These are phyloP conservation scores for Isoetes engelmannii DNA, from an alignment of 83 land plant species.

Conservation along the genomic window DNA sequence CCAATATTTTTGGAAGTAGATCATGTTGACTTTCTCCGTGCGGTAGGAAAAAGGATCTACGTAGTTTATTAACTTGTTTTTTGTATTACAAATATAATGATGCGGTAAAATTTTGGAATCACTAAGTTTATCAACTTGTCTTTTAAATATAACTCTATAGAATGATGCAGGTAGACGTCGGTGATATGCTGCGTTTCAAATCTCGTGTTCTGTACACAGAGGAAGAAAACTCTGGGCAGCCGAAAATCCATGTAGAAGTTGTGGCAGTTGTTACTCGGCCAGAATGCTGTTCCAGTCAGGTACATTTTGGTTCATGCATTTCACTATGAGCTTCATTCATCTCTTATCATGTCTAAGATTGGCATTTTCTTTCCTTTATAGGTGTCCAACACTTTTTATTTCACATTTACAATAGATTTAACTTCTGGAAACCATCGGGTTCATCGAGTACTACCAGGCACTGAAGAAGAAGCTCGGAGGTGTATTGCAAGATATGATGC, in stretches of 20 bases:
- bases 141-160: neutral
- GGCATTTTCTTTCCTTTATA: neutral
- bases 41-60: conserved; percentile 39
- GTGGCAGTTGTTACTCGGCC: conserved; percentile 89
- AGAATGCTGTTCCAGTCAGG: conserved; percentile 74
- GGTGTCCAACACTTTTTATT: conserved; percentile 89
- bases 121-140: neutral
- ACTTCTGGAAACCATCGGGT: conserved; percentile 9
- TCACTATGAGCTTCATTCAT: neutral
- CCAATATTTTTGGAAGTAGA: conserved; percentile 93
- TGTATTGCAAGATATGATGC: neutral
- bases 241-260: conserved; percentile 84
- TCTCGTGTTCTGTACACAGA: conserved; percentile 83
- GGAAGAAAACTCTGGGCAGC: conserved; percentile 47
- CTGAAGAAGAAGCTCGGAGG: conserved; percentile 5
- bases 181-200: conserved; percentile 81
- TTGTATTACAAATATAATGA: neutral
- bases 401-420: conserved; percentile 66
- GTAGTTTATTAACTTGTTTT: neutral
- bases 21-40: conserved; percentile 80
- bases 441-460: neutral
- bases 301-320: conserved; percentile 13
- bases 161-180: conserved; percentile 76
- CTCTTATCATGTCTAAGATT: neutral
- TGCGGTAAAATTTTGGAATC: neutral